These are phyloP conservation scores for Dothistroma septosporum DNA, from an alignment of 2,329 filamentous ascomycete species.

Conservation along the genomic window DNA sequence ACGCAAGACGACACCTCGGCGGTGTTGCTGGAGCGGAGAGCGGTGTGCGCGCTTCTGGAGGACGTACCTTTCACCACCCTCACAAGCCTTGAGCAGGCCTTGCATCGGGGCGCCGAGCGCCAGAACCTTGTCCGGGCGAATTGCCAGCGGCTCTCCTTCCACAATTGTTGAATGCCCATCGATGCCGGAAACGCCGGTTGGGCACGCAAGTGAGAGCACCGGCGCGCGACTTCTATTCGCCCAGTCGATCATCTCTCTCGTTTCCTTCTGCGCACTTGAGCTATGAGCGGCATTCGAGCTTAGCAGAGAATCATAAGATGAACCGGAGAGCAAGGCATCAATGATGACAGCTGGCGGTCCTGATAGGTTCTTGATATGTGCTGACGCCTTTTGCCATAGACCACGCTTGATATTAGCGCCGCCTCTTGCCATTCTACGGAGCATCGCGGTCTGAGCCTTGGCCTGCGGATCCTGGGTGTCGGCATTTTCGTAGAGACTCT, in stretches of 20 bases:
- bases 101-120: constrained; percentile 82
- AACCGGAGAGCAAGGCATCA: constrained; percentile 82
- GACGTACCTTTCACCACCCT: constrained; percentile 49
- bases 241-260: constrained; percentile 90
- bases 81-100: constrained; percentile 74
- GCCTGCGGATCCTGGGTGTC: constrained; percentile 75
- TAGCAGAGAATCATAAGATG: constrained; percentile 82
- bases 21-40: no score
- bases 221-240: constrained; percentile 81
- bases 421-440: constrained; percentile 63
- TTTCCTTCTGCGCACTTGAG: constrained; percentile 69
- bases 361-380: constrained; percentile 52
- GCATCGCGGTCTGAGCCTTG: constrained; percentile 75
- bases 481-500: constrained; percentile 80
- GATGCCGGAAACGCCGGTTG: constrained; percentile 79
- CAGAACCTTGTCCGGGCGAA: constrained; percentile 77
- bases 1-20: no score
- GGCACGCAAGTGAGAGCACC: constrained; percentile 83
- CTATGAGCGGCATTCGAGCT: constrained; percentile 36
- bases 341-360: constrained; percentile 74
- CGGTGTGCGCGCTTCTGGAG: no score
- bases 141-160: constrained; percentile 73
- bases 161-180: constrained; percentile 62
- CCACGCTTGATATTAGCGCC: constrained; percentile 58
- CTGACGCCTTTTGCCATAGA: constrained; percentile 56